Evolutionary conservation across 331 rosid species (phyloP).

Genomic region (Acacia concinna): DNA sequence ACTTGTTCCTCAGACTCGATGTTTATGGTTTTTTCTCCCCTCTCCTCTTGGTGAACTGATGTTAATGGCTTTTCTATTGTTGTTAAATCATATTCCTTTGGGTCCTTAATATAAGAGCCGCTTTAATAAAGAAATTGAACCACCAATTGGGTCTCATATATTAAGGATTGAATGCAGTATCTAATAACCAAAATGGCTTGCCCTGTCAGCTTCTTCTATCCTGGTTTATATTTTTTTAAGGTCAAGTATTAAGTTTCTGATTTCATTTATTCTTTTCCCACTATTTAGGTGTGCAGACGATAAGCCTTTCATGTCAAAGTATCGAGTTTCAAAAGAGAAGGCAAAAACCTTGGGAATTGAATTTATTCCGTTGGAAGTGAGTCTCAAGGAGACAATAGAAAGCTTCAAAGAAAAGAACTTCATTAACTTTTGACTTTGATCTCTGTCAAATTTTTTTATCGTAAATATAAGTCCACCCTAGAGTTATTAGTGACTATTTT

Average conservation of each 20-base stretch:
- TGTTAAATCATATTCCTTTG: background rate
- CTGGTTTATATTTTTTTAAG: background rate
- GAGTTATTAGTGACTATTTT: no score
- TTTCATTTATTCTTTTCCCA: background rate
- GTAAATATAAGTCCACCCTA: no score
- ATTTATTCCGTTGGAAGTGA: constrained; percentile 47
- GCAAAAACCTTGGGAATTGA: constrained; percentile 45
- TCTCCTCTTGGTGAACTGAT: background rate
- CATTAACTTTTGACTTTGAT: constrained; percentile 25
- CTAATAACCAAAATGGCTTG: background rate
- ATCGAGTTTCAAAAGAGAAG: constrained; percentile 44
- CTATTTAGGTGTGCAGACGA: constrained; percentile 35
- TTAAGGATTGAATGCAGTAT: no score
- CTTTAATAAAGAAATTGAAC: no score
- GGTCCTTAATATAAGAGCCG: no score
- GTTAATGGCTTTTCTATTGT: background rate
- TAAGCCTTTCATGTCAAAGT: constrained; percentile 25
- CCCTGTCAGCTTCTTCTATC: background rate
- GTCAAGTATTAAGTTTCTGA: background rate
- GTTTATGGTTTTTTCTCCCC: background rate
- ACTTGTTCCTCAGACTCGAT: background rate
- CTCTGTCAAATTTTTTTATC: background rate
- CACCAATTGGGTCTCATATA: no score
- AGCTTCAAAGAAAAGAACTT: constrained; percentile 47
- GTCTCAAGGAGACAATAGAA: constrained; percentile 47